Evolutionary conservation across 1,284 basidiomycete genomes (phyloP).

Genomic region (Neonothopanus nambi): DNA sequence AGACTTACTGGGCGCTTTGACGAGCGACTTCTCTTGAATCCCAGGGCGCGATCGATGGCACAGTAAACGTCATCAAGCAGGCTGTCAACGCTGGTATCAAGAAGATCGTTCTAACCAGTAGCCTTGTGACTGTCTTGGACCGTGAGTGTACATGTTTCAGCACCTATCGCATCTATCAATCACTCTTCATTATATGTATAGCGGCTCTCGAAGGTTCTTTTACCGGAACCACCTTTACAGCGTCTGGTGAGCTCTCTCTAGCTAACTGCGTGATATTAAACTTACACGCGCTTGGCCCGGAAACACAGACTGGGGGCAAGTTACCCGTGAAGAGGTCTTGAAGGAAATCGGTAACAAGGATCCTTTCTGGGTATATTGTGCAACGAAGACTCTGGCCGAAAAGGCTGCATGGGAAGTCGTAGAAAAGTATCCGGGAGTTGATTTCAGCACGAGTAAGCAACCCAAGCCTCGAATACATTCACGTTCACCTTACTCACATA

Average conservation of each 20-base stretch:
- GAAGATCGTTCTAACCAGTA: not conserved
- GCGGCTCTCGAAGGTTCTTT: not conserved
- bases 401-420: conserved; percentile 16
- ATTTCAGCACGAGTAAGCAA: conserved; percentile 17
- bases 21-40: too few species aligned
- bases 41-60: not conserved
- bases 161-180: not conserved
- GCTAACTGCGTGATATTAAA: not conserved
- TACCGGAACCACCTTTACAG: conserved; percentile 28
- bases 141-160: not conserved
- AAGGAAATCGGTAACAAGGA: not conserved
- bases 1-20: too few species aligned
- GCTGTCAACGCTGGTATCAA: not conserved
- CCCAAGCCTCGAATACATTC: not conserved
- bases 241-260: conserved; percentile 22
- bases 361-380: conserved; percentile 3
- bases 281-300: not conserved
- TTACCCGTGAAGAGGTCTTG: conserved; percentile 4
- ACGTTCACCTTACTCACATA: too few species aligned
- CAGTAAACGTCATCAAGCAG: not conserved
- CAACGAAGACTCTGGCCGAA: conserved; percentile 13
- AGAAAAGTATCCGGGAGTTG: conserved; percentile 16
- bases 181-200: not conserved
- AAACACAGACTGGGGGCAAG: not conserved
- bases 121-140: not conserved